Percentiles rank a stretch among this genome's conserved stretches.
These are phyloP conservation scores for Durotheca rogersii DNA, from an alignment of 495 filamentous ascomycete species.

Conservation along the genomic window DNA sequence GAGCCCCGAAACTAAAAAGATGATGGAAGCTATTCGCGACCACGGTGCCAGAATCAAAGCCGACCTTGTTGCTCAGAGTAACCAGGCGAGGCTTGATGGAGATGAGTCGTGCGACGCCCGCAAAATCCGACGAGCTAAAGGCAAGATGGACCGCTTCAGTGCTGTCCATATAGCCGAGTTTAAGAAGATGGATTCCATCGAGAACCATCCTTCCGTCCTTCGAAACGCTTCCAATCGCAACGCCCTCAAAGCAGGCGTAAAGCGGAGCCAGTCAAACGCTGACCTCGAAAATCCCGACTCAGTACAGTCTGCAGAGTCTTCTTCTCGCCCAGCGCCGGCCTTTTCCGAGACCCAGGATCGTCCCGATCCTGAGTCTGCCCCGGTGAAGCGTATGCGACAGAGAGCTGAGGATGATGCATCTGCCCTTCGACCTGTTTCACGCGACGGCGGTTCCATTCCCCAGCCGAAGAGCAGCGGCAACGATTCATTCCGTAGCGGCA, in stretches of 20 bases:
- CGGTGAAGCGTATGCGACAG: constrained; percentile 67
- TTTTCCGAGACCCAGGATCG: constrained; percentile 28
- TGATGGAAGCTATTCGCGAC: constrained; percentile 75
- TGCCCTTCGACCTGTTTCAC: constrained; percentile 51
- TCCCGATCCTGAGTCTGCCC: constrained; percentile 39
- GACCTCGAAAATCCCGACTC: constrained; percentile 60
- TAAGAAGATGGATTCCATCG: constrained; percentile 96
- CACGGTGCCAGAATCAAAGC: constrained; percentile 68
- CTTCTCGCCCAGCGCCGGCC: constrained; percentile 15
- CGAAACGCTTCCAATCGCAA: constrained; percentile 61
- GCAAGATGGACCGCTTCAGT: constrained; percentile 74
- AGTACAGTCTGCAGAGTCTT: constrained; percentile 36
- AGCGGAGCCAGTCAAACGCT: constrained; percentile 74
- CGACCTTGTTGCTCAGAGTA: constrained; percentile 58
- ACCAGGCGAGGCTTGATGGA: constrained; percentile 45
- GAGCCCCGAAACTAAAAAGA: constrained; percentile 67
- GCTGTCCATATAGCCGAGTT: constrained; percentile 82
- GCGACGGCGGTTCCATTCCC: constrained; percentile 48
- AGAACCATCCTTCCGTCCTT: constrained; percentile 76
- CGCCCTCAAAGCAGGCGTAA: constrained; percentile 58
- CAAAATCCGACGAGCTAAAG: constrained; percentile 75
- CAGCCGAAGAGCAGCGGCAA: constrained; percentile 44
- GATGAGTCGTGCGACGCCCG: constrained; percentile 50
- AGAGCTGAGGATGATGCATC: constrained; percentile 60
- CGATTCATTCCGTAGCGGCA: constrained; percentile 31